Base-by-base conservation (phyloP, 164 flowering plant species). In the Stephania japonica region DNA sequence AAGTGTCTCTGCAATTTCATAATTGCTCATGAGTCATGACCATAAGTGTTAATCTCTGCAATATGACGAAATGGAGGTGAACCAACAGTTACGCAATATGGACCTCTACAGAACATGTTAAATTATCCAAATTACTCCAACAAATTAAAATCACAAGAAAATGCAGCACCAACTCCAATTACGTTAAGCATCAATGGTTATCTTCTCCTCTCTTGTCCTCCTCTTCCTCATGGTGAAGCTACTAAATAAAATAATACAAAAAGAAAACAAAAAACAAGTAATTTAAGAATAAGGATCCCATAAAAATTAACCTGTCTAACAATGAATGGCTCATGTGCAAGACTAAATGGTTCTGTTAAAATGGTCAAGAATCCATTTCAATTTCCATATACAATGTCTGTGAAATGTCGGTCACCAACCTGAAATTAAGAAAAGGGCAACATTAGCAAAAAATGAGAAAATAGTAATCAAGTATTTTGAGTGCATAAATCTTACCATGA, bases 331-430 rank as follows among this genome's bases (percentile, higher is more conserved):
- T 94, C 98, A 78, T 80, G 86, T 4, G 75, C 67, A 72, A 80
- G 87, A 82, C 86, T 88, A 72, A 94, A 74, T 25, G 98, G 98
- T 75, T 86, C 82, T 2, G 92, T 88, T 73, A 92, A 82, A 71
- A 92, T 81, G 24, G 97, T 92, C 24, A 94, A 80, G 77, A 88
- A 92, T 7, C 97, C 98, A 83, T 92, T 91, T 71, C 94, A 85
- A 75, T 94, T 94, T 67, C 98, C 97, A 78, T 82, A 94, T 32
- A 91, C 97, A 81, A 91, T 81, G 70, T 92, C 98, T 5, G 93
- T 94, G 70, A 94, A 91, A 38, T 84, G 87, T 5, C 98, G 89
- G 83, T 94, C 98, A 68, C 98, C 98, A 53, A 93, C 94, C 98
- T 93, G 82, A 68, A 41, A 80, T 62, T 66, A 63, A 78, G n/a